phyloP scores from a whole-genome alignment of 179 eudicot species.

The Silene coronaria region DNA sequence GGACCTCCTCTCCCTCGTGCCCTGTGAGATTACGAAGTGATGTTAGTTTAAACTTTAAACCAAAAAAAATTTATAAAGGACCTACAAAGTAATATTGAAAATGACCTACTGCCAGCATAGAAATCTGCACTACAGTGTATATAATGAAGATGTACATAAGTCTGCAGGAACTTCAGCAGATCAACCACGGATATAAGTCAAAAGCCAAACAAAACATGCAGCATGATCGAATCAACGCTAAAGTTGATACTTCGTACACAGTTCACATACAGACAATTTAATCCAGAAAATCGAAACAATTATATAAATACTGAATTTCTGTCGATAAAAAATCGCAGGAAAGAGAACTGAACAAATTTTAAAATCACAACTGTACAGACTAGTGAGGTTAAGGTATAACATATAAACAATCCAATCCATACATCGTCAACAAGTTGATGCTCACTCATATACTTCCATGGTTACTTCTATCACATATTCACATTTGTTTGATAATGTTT shows the following conservation, averaged over 20 bases:
- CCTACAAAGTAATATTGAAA: neutral
- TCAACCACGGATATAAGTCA: neutral
- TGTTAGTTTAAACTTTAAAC: neutral
- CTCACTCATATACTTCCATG: no score
- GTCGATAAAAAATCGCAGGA: neutral
- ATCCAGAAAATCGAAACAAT: neutral
- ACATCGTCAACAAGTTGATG: no score
- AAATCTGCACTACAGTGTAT: neutral
- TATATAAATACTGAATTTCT: neutral
- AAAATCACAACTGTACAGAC: no score
- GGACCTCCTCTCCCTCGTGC: conserved; percentile 55
- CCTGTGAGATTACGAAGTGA: conserved; percentile 21
- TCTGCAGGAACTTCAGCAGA: neutral
- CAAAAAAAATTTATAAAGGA: neutral
- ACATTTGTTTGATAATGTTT: neutral
- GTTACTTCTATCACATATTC: no score
- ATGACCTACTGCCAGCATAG: neutral
- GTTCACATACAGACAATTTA: neutral
- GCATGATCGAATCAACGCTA: neutral
- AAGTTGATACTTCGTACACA: neutral
- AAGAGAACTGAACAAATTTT: no score
- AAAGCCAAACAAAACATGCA: neutral
- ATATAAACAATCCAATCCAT: no score
- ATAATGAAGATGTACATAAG: neutral
- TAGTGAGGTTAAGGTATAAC: no score